A percentile compares a stretch with the other conserved stretches of the same genome.
Evolutionary conservation across 2,329 filamentous ascomycete genomes (phyloP).

Genomic region (Fusarium sp.): DNA sequence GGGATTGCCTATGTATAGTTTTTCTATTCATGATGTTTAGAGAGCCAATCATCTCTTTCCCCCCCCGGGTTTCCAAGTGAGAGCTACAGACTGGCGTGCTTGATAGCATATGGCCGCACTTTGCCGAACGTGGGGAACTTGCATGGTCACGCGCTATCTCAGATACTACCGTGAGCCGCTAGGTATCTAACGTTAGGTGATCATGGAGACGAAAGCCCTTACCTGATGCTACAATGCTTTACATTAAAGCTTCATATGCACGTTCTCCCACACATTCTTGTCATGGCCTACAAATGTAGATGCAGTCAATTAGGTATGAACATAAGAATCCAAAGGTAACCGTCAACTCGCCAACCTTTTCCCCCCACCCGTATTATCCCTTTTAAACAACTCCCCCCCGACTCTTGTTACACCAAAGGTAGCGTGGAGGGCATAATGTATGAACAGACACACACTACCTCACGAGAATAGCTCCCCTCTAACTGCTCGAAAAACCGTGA

Average conservation of each 20-base stretch:
- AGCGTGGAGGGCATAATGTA: constrained; percentile 19
- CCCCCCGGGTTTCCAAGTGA: constrained; percentile 1
- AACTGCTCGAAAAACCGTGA: constrained; percentile 2
- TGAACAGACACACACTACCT: constrained; percentile 27
- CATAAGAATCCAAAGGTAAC: not conserved
- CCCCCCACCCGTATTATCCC: not conserved
- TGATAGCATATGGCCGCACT: constrained; percentile 34
- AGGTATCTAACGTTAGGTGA: too few species aligned
- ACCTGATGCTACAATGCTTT: not conserved
- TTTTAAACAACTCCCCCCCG: not conserved
- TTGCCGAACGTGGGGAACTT: constrained; percentile 41
- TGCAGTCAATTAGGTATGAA: constrained; percentile 6
- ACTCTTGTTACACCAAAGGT: not conserved
- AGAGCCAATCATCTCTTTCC: not conserved
- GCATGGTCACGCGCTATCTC: constrained; percentile 35
- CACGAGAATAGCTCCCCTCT: constrained; percentile 18
- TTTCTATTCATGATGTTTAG: not conserved
- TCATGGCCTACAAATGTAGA: not conserved
- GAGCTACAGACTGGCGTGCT: constrained; percentile 18
- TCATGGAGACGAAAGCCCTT: too few species aligned
- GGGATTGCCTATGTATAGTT: not conserved
- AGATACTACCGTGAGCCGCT: not conserved
- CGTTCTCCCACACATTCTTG: too few species aligned
- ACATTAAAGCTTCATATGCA: not conserved
- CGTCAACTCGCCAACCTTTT: not conserved